Evolutionary conservation across 805 yeast species (phyloP).

Genomic region (Saturnispora zaruensis): DNA sequence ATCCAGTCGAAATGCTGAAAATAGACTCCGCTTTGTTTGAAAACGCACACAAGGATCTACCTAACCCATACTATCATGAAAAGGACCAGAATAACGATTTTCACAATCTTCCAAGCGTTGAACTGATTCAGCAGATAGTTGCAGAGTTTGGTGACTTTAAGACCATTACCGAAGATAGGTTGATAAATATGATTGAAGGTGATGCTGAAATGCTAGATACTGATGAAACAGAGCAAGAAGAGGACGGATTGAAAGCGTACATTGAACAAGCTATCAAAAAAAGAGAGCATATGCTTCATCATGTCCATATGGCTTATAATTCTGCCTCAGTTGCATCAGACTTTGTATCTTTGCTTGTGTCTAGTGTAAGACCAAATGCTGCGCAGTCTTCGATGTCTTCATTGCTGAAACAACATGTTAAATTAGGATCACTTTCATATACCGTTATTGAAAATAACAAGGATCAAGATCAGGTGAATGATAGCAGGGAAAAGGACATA

Average conservation of each 20-base stretch:
- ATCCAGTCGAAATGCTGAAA: background rate
- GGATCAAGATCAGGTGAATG: conserved; percentile 13
- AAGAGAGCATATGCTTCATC: conserved; percentile 44
- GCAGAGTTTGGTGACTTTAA: conserved; percentile 36
- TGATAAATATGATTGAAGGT: conserved; percentile 37
- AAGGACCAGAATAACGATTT: conserved; percentile 9
- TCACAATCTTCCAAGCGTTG: conserved; percentile 15
- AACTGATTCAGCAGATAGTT: conserved; percentile 13
- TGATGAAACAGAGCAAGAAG: conserved; percentile 13
- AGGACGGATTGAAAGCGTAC: conserved; percentile 12
- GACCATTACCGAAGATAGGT: conserved; percentile 46
- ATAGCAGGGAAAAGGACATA: conserved; percentile 15
- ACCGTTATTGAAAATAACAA: conserved; percentile 16
- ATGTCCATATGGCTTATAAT: conserved; percentile 63
- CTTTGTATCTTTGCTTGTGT: conserved; percentile 73
- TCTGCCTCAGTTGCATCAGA: conserved; percentile 86
- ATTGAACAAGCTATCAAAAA: conserved; percentile 37
- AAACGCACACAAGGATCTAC: conserved; percentile 10
- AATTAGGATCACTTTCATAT: conserved; percentile 63
- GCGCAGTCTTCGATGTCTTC: conserved; percentile 87
- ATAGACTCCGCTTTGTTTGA: conserved; percentile 12
- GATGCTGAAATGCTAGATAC: conserved; percentile 12
- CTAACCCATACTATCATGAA: conserved; percentile 10
- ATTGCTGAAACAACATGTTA: conserved; percentile 61
- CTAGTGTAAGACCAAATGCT: conserved; percentile 75